Evolutionary conservation across 208 protist genomes (phyloP), one percentile per base, ranked within the genome.

Genomic region (Acanthamoeba healyi): DNA sequence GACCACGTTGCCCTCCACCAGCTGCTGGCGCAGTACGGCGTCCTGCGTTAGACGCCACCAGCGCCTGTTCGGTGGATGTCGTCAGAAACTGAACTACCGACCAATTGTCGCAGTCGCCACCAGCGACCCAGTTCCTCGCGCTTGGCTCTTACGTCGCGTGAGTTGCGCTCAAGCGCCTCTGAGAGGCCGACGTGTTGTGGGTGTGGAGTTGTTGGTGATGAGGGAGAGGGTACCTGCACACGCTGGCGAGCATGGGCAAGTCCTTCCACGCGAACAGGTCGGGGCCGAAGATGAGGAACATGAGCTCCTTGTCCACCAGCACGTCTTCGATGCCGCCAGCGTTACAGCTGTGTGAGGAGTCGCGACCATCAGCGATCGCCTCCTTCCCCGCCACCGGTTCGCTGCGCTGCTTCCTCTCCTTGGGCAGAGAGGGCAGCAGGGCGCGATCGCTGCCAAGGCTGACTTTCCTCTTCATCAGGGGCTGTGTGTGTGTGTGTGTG

Each of bases 281-380:
- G 22, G 38, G 36, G 5, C 36, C 29, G 34, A 77, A 42, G 29
- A 77, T 42, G 17, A 77, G 38, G 34, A 77, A 77, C 67, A 77
- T 77, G 38, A 77, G 67, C 67, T 77, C 67, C 38, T 77, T 77
- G 67, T 77, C 67, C 29, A 77, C 67, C 67, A 77, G 67, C 36
- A 77, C 36, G 17, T 38, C 19, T 26, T 77, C 67, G 12, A 77
- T 77, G 2, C 5, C n/a, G 58, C 58, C n/a, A 7, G 5, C 26
- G 54, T 15, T 61, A 3, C 15, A 3, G 58, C 22, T 29, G 26
- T 67, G 58, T 26, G 4, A 32, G 12, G 6, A 17, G 49, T 19
- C 6, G 49, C 6, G 49, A 15, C 15, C 49, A 54, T 54, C 49
- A 15, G 6, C 49, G 49, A 6, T 54, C 10, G 49, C n/a, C n/a